Evolutionary conservation across 2,329 filamentous ascomycete genomes (phyloP).

Genomic region (Trichophyton equinum): DNA sequence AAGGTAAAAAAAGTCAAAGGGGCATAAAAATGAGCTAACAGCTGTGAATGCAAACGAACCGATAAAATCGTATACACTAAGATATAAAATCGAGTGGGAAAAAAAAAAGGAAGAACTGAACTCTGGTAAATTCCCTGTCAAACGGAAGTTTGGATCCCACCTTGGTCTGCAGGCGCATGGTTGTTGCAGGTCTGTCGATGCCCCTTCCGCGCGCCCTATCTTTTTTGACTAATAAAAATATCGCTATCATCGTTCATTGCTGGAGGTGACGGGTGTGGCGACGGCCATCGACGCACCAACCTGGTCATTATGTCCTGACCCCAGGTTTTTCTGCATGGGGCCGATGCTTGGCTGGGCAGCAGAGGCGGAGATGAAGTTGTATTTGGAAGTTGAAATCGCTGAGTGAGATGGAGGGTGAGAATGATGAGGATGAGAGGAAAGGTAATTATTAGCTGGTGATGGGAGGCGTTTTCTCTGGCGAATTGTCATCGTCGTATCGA

Average conservation of each 20-base stretch:
- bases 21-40: background rate
- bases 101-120: background rate
- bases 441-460: background rate
- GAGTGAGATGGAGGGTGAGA: conserved; percentile 1
- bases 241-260: conserved; percentile 1
- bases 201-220: background rate
- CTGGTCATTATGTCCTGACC: background rate
- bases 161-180: conserved; percentile 2
- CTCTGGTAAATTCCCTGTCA: background rate
- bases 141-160: conserved; percentile 2
- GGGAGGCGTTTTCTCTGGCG: background rate
- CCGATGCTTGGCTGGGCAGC: conserved; percentile 1
- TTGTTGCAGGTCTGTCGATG: background rate
- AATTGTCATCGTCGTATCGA: background rate
- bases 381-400: conserved; percentile 5
- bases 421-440: background rate
- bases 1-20: background rate
- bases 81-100: background rate
- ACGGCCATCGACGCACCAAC: background rate
- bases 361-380: conserved; percentile 5
- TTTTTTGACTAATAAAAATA: conserved; percentile 1
- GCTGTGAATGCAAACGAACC: background rate
- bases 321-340: conserved; percentile 2
- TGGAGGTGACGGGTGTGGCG: conserved; percentile 1
- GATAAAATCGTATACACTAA: background rate